Evolutionary conservation across 2,329 filamentous ascomycete species (phyloP), one percentile per base, ranked within the genome.

Genomic region (Amesomyces nigricolor): DNA sequence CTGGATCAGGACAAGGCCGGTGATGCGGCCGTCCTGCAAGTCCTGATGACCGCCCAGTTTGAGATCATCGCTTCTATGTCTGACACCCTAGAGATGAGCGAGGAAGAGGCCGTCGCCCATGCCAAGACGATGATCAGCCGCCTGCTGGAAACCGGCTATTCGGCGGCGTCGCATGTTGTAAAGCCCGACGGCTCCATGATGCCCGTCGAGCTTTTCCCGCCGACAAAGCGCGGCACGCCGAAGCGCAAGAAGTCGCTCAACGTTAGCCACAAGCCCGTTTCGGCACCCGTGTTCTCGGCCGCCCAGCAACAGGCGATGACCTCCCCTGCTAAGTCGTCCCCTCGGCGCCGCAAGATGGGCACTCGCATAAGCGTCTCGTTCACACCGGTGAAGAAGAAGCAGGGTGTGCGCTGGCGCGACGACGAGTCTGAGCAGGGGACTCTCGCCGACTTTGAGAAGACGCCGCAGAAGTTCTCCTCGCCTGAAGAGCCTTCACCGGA

Each of bases 391-490:
- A 95, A 89, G 72, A 85, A 88, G 72, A 86, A 86, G 70, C 78
- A 80, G 9, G 78, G 81, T 45, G 92, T 99, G 5, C 83, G 92
- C 61, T 99, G 94, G 94, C 85, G 89, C 56, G 91, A 95, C 65
- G 94, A 97, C 64, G 89, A 82, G 66, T 75, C 86, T 2, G 87
- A 95, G 66, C 84, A 92, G 50, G 91, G 91, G 22, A 85, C 86
- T 0, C 75, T 97, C 54, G 91, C 88, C 10, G 94, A 97, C 68
- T 96, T 92, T 67, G 89, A 92, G 66, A 89, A 90, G 72, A 96
- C 92, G 2, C 92, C 94, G 1, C 81, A 91, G 69, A 88, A 86
- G 66, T 70, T 79, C 14, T 76, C 76, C 2, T 80, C 82, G 0
- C 81, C 83, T 6, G 80, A 84, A 48, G 70, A 71, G 46, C 59